phyloP scores from a whole-genome alignment of 176 grass and related monocot species.

The Secale cereale region DNA sequence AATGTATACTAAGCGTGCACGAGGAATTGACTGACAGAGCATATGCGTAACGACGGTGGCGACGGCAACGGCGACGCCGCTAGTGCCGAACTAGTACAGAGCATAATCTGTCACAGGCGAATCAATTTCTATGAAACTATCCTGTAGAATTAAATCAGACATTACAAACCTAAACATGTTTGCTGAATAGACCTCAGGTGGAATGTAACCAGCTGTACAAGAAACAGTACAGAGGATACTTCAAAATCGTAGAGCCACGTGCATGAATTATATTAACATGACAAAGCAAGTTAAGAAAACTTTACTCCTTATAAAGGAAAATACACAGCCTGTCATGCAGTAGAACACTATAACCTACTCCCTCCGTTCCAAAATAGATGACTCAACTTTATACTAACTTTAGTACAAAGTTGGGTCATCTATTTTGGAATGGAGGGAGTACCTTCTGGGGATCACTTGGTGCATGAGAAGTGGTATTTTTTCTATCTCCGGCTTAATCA shows the following conservation, averaged over 20 bases:
- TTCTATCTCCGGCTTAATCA: conserved; percentile 29
- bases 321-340: background rate
- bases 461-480: conserved; percentile 2
- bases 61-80: no score
- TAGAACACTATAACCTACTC: no score
- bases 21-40: no score
- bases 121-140: conserved; percentile 43
- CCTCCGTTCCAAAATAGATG: no score
- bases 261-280: background rate
- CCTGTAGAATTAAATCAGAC: conserved; percentile 23
- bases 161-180: background rate
- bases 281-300: background rate
- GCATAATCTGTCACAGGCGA: no score
- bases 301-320: background rate
- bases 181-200: background rate
- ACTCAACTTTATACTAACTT: no score
- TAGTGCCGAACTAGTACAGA: no score
- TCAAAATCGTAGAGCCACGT: background rate
- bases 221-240: background rate
- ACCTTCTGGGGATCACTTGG: background rate
- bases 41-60: no score
- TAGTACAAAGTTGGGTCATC: no score
- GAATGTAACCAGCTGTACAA: conserved; percentile 9
- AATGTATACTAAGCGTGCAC: no score
- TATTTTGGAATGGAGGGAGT: no score